Conservation (phyloP, 768 basidiomycete genomes). For the Clathrus columnatus region DNA sequence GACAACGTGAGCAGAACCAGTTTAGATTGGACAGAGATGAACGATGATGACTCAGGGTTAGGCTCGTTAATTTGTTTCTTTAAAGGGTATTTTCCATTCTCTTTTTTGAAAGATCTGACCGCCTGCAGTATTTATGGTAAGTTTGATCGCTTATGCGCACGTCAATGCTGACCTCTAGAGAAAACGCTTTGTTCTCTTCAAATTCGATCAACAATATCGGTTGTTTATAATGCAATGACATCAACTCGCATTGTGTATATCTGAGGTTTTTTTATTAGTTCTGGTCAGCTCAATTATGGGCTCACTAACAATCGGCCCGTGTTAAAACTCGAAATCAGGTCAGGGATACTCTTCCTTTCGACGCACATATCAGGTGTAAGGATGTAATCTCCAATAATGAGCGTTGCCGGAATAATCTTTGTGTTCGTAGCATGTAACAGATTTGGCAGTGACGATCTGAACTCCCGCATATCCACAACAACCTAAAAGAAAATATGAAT, state of each 20-base stretch:
- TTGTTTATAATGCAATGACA: conserved; percentile 93
- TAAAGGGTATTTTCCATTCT: conserved; percentile 44
- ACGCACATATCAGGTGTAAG: conserved; percentile 92
- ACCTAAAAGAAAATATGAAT: conserved; percentile 43
- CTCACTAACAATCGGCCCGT: conserved; percentile 80
- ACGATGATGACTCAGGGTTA: conserved; percentile 26
- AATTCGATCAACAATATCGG: conserved; percentile 94
- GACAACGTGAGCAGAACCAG: conserved; percentile 81
- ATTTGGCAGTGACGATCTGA: conserved; percentile 85
- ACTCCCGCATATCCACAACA: conserved; percentile 95
- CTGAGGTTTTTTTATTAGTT: conserved; percentile 30
- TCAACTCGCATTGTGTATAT: conserved; percentile 93
- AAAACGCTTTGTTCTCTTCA: conserved; percentile 93
- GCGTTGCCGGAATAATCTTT: conserved; percentile 79
- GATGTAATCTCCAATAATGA: conserved; percentile 95
- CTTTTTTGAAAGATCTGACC: conserved; percentile 58
- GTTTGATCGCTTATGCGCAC: no score
- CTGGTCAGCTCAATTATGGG: conserved; percentile 3
- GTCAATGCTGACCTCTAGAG: conserved; percentile 72
- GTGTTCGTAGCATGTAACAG: conserved; percentile 76
- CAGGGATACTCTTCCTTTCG: conserved; percentile 90
- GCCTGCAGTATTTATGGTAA: conserved; percentile 48
- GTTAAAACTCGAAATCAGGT: conserved; percentile 88
- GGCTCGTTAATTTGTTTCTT: conserved; percentile 28
- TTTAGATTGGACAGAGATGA: conserved; percentile 76